Evolutionary conservation across 2,329 filamentous ascomycete species (phyloP), one percentile per base, ranked within the genome.

Genomic region (Exserohilum turcica): DNA sequence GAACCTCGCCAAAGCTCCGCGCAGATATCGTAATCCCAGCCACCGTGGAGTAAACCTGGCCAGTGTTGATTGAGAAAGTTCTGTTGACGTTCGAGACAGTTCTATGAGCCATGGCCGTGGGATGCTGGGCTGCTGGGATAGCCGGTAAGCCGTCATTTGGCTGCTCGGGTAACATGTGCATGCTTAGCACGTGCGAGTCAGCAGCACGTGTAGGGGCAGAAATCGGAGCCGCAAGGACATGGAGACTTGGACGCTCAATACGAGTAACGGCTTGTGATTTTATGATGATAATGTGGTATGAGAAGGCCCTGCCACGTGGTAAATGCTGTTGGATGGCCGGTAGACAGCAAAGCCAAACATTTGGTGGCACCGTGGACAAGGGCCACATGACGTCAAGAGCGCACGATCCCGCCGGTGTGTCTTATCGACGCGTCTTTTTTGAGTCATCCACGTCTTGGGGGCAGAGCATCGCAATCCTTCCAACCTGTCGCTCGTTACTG

Each of bases 1-100:
- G 58, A 32, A n/a, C 32, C 31, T 16, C 33, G 37, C 19, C 35
- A n/a, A 24, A 61, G 58, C 43, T 48, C 28, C 21, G 35, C 35
- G 24, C 48, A 13, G 24, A 63, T 51, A 16, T 53, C 50, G 12
- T 52, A 44, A 2, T 48, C 24, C 38, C 53, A 54, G 29, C 28
- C 35, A 24, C 15, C 56, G 50, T 27, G 58, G 16, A 5, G 19
- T 52, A 55, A 2, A 55, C 15, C 2, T 38, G 27, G n/a, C 12
- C 13, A 5, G 24, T 32, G 27, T 33, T 42, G 18, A 21, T 52
- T 15, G 12, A 52, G 43, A 51, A 28, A 15, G 24, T 13, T 32
- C 29, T 37, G n/a, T n/a, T 21, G 13, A 47, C 3, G 19, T 44
- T 46, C 18, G 43, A 55, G 15, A 52, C 13, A 27, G 52, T 52